Conservation (phyloP, 768 basidiomycete genomes). For the Collybia sordida region DNA sequence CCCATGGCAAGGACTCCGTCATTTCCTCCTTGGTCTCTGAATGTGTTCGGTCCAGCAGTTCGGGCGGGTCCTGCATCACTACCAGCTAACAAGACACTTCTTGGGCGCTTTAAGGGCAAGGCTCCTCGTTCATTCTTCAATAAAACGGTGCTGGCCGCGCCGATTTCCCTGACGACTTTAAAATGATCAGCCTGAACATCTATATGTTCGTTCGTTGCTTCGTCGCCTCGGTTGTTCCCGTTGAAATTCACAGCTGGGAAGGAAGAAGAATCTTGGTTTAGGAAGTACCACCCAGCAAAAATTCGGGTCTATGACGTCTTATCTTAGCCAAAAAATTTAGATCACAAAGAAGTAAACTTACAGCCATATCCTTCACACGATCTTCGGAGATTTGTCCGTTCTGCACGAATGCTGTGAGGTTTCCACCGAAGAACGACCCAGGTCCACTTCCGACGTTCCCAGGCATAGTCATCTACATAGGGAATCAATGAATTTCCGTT, state of each 20-base stretch:
- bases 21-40: conserved; percentile 55
- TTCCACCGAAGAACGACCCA: conserved; percentile 59
- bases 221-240: conserved; percentile 51
- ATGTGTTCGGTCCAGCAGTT: conserved; percentile 66
- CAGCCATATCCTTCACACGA: conserved; percentile 76
- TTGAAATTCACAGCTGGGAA: conserved; percentile 76
- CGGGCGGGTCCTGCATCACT: conserved; percentile 62
- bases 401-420: conserved; percentile 64
- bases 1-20: conserved; percentile 85
- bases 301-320: conserved; percentile 61
- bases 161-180: conserved; percentile 68
- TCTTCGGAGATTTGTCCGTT: conserved; percentile 69
- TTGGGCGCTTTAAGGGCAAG: conserved; percentile 59
- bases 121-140: conserved; percentile 66
- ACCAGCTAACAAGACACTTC: conserved; percentile 60
- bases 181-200: conserved; percentile 73
- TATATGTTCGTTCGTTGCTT: conserved; percentile 55
- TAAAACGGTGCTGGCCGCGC: conserved; percentile 72
- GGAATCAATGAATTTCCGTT: not conserved
- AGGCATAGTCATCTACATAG: conserved; percentile 67
- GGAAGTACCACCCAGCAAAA: conserved; percentile 66
- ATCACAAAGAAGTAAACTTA: conserved; percentile 12
- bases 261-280: conserved; percentile 59
- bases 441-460: conserved; percentile 47
- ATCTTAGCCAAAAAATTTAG: not conserved